Percentiles rank a stretch among this genome's conserved stretches.
Evolutionary conservation across 139 green algal species (phyloP).

Genomic region (Haematococcus lacustris): DNA sequence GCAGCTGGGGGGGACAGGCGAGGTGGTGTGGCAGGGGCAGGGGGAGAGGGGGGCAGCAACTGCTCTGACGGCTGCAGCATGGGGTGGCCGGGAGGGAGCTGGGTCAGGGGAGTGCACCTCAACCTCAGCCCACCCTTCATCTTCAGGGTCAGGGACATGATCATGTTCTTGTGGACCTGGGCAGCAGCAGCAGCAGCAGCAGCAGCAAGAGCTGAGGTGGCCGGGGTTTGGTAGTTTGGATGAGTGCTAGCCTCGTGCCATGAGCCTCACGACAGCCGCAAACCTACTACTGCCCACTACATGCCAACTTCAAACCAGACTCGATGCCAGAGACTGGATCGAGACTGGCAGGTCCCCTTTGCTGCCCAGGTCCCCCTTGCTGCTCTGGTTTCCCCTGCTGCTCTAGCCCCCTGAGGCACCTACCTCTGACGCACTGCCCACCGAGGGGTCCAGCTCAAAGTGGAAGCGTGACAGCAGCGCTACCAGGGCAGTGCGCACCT

Average conservation of each 20-base stretch:
- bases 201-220: too few relatives aligned
- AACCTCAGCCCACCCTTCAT: slow-evolving; percentile 10
- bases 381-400: background rate
- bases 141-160: slow-evolving; percentile 20
- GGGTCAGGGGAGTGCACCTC: slow-evolving; percentile 1
- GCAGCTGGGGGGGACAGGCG: too few relatives aligned
- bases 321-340: background rate
- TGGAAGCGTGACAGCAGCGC: slow-evolving; percentile 34
- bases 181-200: background rate
- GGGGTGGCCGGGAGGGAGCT: too few relatives aligned
- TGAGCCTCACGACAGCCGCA: background rate
- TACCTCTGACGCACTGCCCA: background rate
- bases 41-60: too few relatives aligned
- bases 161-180: background rate
- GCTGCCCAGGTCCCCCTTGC: too few relatives aligned
- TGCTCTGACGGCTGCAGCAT: too few relatives aligned
- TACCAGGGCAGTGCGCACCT: slow-evolving; percentile 42
- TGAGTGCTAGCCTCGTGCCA: background rate
- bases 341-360: background rate
- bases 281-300: background rate
- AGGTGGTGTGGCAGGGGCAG: too few relatives aligned
- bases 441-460: slow-evolving; percentile 28
- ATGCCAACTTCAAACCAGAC: background rate
- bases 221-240: too few relatives aligned
- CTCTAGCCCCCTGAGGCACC: background rate